Base-by-base conservation (phyloP, 495 filamentous ascomycete genomes). In the Tuber melanosporum region DNA sequence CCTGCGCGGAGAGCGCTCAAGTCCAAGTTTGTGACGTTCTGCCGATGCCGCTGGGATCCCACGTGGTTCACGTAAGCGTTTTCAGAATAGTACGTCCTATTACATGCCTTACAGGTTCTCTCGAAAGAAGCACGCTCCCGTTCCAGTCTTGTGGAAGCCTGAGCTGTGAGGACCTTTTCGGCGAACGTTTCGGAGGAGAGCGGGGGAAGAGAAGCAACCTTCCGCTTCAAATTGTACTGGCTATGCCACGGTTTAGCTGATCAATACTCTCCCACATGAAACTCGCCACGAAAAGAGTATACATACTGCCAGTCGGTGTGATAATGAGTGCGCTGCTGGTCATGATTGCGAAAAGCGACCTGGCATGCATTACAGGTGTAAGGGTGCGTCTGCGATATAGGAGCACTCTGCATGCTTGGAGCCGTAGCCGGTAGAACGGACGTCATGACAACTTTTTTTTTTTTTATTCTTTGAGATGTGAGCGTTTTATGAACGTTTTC, bases 351-450 rank as follows among this genome's bases (percentile, higher is more conserved):
- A 86, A 98, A 98, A 45, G 95, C 95, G 76, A 99, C 94, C 80
- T 97, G 94, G 81, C 95, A 99, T 45, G 95, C 93, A 86, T 99
- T 99, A 89, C 95, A 99, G 70, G 95, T 97, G 85, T 93, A 98
- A 2, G 95, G 94, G 84, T 97, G 92, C 39, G 91, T 89, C 62
- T 80, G 74, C 22, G 81, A 80, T 66, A 82, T 73, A 46, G 81
- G 77, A 17, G 81, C 70, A 72, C 77, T 80, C 45, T 81, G 78
- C n/a, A 81, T 49, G 44, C 49, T 72, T 7, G 79, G 79, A 46
- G 79, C 78, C 43, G 76, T 46, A 70, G 78, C 79, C n/a, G 78
- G 36, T 44, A 81, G 78, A 71, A 81, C 78, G 42, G 79, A 81
- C 71, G 79, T 81, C 79, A 81, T 81, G 46, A 22, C 62, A 75